Base-by-base conservation (phyloP, 2,329 filamentous ascomycete genomes). In the Didymella sp. region DNA sequence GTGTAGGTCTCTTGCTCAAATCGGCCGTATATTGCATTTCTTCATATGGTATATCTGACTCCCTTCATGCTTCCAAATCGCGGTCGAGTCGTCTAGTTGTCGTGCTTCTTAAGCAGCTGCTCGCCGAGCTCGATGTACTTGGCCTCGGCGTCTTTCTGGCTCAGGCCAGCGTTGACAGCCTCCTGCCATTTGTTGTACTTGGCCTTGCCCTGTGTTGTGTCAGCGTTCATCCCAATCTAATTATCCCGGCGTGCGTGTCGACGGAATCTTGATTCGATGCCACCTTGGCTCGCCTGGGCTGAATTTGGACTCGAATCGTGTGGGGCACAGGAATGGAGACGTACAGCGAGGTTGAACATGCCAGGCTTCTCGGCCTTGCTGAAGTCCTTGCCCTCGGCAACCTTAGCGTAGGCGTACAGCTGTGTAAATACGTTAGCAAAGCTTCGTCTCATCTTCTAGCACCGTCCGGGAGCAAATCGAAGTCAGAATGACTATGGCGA, bases 181-280 rank as follows among this genome's bases (percentile, higher is more conserved):
- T 87, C 84, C 78, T 91, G 80, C 92, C 92, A 96, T 51, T 89
- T 86, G 69, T 82, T 84, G 80, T 88, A 85, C 84, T 96, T 96
- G 70, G 86, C 86, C 81, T 95, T 96, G 79, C 82, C 87, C 90
- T 92, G 68, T 43, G 17, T 19, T n/a, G 15, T 30, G n/a, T 56
- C 43, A 65, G 52, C 45, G 42, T 12, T 22, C 9, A 30, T 30
- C 28, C 11, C 28, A 30, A 8, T 12, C 28, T 7, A 30, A 3
- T 12, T 30, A 9, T 30, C 6, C 28, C n/a, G 3, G 2, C 4
- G 17, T 12, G 17, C 4, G 4, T 37, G 2, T 35, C 15, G 9
- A 21, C 7, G 17, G 17, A 4, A 12, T 3, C 1, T 19, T 4
- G 33, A 12, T 3, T 37, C 7, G 17, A 3, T 21, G 33, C 5